Evolutionary conservation across 1,139 yeast genomes (phyloP), one percentile per base, ranked within the genome.

Genomic region (Candida sp.): DNA sequence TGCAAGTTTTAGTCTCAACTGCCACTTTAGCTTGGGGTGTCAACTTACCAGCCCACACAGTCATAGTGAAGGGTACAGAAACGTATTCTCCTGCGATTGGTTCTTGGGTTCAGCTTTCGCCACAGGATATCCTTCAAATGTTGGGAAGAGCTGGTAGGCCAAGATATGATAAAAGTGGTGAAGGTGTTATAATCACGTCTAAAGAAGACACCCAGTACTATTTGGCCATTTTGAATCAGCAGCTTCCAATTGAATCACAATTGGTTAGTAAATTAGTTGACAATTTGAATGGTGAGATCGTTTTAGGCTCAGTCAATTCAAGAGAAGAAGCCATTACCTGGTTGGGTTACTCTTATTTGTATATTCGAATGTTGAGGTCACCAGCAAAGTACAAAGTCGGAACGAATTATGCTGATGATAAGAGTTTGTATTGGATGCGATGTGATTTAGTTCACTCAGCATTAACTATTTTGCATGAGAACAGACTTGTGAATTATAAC

Each of bases 1-100:
- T 89, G 23, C 84, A 82, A 54, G 89, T 91, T 1, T 71, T 93
- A 42, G 95, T 91, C 1, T 89, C 96, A 0, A 93, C 99, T 1
- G 96, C 98, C 0, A 93, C 99, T 0, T 77, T 93, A 50, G 98
- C 99, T 0, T 93, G 98, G 99, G 99, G 99, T 74, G 98, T 93
- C 33, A 93, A 93, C 59, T 74, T 93, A 45, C 99, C 99, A 1
- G 98, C 98, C 0, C 97, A 93, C 54, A 89, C 97, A 0, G 99
- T 93, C 25, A 84, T 93, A 25, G 87, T 93, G 48, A 91, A 93
- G 57, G 99, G 98, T 0, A 93, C 99, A 0, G 96, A 90, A 55
- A 84, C 93, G 0, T 95, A 93, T 57, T 86, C 95, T 2, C 97
- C 99, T 0, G 95, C 87, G 53, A 79, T 79, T 49, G 97, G 98